phyloP scores from a whole-genome alignment of 306 rosid species.

The Boehmeria nivea region DNA sequence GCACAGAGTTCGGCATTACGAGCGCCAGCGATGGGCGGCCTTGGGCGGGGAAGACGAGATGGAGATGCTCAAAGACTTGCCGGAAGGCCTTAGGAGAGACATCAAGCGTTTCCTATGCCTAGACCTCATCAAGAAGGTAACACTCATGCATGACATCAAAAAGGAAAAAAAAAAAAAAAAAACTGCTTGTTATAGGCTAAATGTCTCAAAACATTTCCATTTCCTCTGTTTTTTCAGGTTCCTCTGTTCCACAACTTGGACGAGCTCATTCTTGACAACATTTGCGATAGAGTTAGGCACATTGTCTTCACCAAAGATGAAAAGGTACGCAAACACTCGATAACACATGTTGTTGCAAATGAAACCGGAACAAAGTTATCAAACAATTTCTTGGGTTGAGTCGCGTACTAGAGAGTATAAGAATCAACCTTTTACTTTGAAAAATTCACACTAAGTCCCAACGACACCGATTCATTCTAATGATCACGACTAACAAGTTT shows the following conservation, averaged over 20 bases:
- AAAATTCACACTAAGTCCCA: too few relatives aligned
- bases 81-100: constrained; percentile 95
- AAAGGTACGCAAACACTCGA: constrained; percentile 49
- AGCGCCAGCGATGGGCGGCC: constrained; percentile 82
- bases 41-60: constrained; percentile 96
- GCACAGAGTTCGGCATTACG: constrained; percentile 84
- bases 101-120: constrained; percentile 83
- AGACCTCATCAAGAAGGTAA: constrained; percentile 89
- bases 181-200: too few relatives aligned
- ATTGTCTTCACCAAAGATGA: constrained; percentile 85
- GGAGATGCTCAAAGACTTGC: constrained; percentile 84
- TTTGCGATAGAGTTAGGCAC: constrained; percentile 84
- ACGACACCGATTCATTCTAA: too few relatives aligned
- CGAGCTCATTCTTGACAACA: constrained; percentile 92
- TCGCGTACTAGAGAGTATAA: too few relatives aligned
- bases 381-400: not conserved
- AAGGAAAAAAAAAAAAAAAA: too few relatives aligned
- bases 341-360: too few relatives aligned
- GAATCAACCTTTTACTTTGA: too few relatives aligned
- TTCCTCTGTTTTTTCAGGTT: constrained; percentile 43
- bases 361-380: not conserved
- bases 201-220: too few relatives aligned
- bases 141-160: too few relatives aligned
- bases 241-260: constrained; percentile 90
- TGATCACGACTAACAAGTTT: too few relatives aligned